Percentiles rank a stretch among this genome's conserved stretches.
phyloP scores from a whole-genome alignment of 2,329 filamentous ascomycete genomes.

The Alternaria infectoria region DNA sequence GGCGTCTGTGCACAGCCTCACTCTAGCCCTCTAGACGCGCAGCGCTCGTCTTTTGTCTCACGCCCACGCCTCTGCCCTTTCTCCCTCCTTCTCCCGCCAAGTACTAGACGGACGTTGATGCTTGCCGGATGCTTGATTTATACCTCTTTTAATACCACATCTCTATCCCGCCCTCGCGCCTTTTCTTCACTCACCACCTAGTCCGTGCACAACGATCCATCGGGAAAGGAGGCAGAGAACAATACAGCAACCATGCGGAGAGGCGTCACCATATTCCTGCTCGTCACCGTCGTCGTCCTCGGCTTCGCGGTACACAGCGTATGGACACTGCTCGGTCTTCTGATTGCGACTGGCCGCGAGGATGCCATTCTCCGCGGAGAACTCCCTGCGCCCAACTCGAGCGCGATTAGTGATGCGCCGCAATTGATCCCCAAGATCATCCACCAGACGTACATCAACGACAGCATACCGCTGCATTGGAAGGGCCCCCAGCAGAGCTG shows the following conservation, averaged over 20 bases:
- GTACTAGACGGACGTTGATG: constrained; percentile 17
- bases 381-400: constrained; percentile 69
- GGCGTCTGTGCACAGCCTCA: constrained; percentile 26
- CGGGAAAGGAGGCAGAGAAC: constrained; percentile 31
- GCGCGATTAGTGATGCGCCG: constrained; percentile 61
- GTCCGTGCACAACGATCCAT: constrained; percentile 1
- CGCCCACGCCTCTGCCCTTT: constrained; percentile 13
- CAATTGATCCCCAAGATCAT: constrained; percentile 78
- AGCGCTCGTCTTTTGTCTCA: constrained; percentile 17
- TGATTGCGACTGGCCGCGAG: constrained; percentile 70
- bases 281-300: constrained; percentile 69
- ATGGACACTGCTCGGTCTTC: constrained; percentile 72
- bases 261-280: constrained; percentile 66
- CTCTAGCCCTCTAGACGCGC: constrained; percentile 12
- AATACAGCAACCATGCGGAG: constrained; percentile 60
- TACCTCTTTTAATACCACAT: constrained; percentile 16
- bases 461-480: constrained; percentile 72
- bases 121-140: constrained; percentile 17
- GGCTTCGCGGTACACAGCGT: constrained; percentile 70
- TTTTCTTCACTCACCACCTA: constrained; percentile 5
- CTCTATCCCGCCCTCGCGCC: constrained; percentile 5
- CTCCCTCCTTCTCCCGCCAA: constrained; percentile 19
- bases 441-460: constrained; percentile 77
- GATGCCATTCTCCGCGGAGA: constrained; percentile 72
- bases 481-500: constrained; percentile 69